Conservation (phyloP, 169 alveolate genomes). For the Plasmodium vinckei region DNA sequence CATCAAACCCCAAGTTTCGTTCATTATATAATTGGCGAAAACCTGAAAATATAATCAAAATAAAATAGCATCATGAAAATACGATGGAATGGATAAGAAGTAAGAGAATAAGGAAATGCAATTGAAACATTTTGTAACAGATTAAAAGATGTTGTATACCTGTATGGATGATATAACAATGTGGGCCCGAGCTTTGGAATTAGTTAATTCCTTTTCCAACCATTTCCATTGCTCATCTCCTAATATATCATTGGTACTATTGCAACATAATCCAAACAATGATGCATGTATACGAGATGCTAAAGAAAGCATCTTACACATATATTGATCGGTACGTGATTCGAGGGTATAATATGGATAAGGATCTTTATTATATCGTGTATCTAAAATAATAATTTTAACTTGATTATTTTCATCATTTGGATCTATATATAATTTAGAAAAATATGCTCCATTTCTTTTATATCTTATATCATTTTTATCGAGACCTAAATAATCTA, state of each 20-base stretch:
- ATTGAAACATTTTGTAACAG: neutral
- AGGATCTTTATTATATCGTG: slow-evolving; percentile 86
- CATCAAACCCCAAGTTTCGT: slow-evolving; percentile 89
- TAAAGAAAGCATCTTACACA: slow-evolving; percentile 29
- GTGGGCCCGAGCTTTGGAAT: slow-evolving; percentile 89
- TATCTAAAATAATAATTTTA: slow-evolving; percentile 86
- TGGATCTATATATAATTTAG: slow-evolving; percentile 83
- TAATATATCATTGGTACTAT: slow-evolving; percentile 88
- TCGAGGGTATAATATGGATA: slow-evolving; percentile 80
- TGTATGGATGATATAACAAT: slow-evolving; percentile 91
- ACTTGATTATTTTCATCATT: slow-evolving; percentile 83
- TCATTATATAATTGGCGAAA: slow-evolving; percentile 75
- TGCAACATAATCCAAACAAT: slow-evolving; percentile 81
- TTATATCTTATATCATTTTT: slow-evolving; percentile 85
- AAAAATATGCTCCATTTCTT: slow-evolving; percentile 87
- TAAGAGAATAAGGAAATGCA: slow-evolving; percentile 5
- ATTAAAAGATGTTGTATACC: slow-evolving; percentile 71
- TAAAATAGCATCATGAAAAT: neutral
- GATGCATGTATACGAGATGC: slow-evolving; percentile 63
- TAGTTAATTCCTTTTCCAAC: slow-evolving; percentile 89
- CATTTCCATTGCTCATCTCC: slow-evolving; percentile 93
- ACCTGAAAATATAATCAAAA: slow-evolving; percentile 11
- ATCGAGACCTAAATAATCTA: slow-evolving; percentile 86
- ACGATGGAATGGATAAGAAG: neutral
- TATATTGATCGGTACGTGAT: slow-evolving; percentile 50